Evolutionary conservation across 306 rosid species (phyloP), one percentile per base, ranked within the genome.

Genomic region (Sesbania bispinosa): DNA sequence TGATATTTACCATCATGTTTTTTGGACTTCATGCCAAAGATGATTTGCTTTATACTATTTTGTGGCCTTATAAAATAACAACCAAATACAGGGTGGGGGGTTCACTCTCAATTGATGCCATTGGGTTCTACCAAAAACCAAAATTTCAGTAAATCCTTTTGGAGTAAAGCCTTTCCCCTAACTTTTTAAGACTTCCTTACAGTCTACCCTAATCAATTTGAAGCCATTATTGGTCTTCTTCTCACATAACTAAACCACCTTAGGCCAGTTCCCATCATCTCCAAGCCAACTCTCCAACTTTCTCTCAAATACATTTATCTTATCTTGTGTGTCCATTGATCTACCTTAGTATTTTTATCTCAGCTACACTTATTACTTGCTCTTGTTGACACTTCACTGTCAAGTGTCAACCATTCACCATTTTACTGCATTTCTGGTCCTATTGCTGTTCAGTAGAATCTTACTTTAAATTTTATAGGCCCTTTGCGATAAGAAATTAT

Each of bases 1-100:
- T 51, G 66, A 60, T 38, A 35, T 43, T 70, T 63, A 45, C 66
- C 35, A 11, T 7, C 62, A 47, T 55, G 62, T 72, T 26, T 54
- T 46, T 33, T 35, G 63, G 62, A 16, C 30, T 48, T 48, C 74
- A 18, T 33, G 63, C 26, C 61, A 23, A 27, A 48, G 54, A 36
- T 38, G 6, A 39, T 18, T 47, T 67, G 53, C 6, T 51, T 63
- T 63, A 2, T 45, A 32, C 24, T 54, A 54, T 24, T 53, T 23
- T 15, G 13, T 43, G 30, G 52, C 57, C 36, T 21, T 20, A 4
- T 11, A 14, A 15, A 52, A 23, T 10, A 52, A 52, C 20, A 23
- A 14, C 18, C 41, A 43, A 24, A 21, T 30, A 16, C 11, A 3
- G 6, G 54, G 39, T 63, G 39, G 18, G 69, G 33, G 4, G n/a